phyloP scores from a whole-genome alignment of 73 alveolate species.

The Paramecium sexaurelia region DNA sequence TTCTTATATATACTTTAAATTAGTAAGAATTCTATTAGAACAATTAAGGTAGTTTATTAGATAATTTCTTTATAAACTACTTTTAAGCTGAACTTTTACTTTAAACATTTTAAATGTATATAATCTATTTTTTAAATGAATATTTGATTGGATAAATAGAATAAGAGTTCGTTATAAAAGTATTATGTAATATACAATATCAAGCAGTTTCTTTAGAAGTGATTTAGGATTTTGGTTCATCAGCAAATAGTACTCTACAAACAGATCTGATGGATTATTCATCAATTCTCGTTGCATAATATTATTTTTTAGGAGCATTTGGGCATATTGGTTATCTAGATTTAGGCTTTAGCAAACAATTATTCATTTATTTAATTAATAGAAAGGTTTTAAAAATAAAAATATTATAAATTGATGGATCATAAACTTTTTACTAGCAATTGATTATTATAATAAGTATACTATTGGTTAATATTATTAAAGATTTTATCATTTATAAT shows the following conservation, averaged over 20 bases:
- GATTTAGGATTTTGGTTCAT: background rate
- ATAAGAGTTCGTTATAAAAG: background rate
- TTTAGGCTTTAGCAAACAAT: conserved; percentile 27
- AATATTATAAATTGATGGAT: background rate
- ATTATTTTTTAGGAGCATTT: background rate
- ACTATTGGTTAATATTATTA: background rate
- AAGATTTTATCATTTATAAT: too few species aligned
- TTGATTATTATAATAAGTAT: background rate
- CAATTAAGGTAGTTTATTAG: too few species aligned
- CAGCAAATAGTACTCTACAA: background rate
- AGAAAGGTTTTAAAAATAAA: background rate
- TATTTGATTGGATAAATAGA: background rate
- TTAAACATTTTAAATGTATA: too few species aligned
- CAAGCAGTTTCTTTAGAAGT: background rate
- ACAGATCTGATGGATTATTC: background rate
- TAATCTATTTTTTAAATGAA: background rate
- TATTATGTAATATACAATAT: background rate
- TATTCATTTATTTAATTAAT: conserved; percentile 22
- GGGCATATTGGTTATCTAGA: conserved; percentile 8
- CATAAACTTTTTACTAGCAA: background rate
- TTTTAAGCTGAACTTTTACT: too few species aligned
- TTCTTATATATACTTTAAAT: too few species aligned
- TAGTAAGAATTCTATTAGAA: too few species aligned
- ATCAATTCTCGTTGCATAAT: background rate
- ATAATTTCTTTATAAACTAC: too few species aligned